phyloP scores from a whole-genome alignment of 305 asterid species.

The Solanum hybrid region DNA sequence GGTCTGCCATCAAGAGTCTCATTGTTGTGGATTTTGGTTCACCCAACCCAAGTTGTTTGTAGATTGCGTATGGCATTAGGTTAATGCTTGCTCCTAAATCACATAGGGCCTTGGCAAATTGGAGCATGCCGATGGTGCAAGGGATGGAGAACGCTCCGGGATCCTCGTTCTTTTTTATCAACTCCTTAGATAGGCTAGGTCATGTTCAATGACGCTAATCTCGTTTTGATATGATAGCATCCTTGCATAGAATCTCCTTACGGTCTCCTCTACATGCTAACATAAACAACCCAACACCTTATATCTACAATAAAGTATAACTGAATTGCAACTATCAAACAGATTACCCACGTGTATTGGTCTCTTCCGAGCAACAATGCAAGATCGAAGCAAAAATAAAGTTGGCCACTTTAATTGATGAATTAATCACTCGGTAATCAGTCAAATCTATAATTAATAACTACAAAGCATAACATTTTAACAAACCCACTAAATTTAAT shows the following conservation, averaged over 20 bases:
- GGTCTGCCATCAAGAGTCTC: no score
- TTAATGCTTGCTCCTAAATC: no score
- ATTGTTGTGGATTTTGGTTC: no score
- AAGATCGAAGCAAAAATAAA: neutral
- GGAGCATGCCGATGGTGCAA: no score
- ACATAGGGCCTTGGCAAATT: no score
- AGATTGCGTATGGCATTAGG: no score
- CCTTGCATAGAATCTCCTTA: neutral
- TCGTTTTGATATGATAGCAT: neutral
- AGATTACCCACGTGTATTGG: neutral
- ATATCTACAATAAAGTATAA: neutral
- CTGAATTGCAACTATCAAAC: neutral
- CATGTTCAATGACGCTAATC: neutral
- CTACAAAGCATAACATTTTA: neutral
- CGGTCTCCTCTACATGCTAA: neutral
- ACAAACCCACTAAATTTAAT: neutral
- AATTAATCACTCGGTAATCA: neutral
- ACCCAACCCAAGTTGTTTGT: no score
- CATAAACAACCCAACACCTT: neutral
- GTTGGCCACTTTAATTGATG: neutral
- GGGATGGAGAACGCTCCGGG: no score
- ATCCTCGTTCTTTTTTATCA: no score
- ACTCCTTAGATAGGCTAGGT: neutral
- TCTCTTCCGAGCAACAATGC: neutral
- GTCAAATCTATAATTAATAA: neutral